Evolutionary conservation across 257 asterid genomes (phyloP).

Genomic region (Solanum piurae): DNA sequence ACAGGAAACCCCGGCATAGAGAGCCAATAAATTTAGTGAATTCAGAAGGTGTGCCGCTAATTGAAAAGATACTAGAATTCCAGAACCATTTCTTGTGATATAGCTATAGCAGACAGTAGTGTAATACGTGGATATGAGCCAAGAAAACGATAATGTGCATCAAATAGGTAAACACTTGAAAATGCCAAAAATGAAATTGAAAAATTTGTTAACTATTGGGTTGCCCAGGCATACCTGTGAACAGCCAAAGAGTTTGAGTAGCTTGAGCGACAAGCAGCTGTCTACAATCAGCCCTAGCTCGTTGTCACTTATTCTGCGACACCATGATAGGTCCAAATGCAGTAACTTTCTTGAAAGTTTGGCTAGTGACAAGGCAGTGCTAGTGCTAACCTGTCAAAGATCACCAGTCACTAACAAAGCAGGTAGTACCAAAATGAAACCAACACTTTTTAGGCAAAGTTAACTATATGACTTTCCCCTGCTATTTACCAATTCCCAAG

Average conservation of each 20-base stretch:
- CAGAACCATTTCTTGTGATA: not conserved
- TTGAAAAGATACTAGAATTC: not conserved
- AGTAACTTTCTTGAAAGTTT: constrained; percentile 41
- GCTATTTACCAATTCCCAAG: not conserved
- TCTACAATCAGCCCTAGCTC: constrained; percentile 74
- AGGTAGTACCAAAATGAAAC: not conserved
- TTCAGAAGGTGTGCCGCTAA: not conserved
- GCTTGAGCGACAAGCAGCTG: constrained; percentile 58
- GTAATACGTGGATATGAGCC: not conserved
- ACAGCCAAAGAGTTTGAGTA: constrained; percentile 71
- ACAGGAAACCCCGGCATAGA: not conserved
- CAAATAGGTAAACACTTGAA: not conserved
- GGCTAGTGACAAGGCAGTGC: constrained; percentile 56
- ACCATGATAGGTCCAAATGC: constrained; percentile 71
- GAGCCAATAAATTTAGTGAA: not conserved
- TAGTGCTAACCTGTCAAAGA: constrained; percentile 35
- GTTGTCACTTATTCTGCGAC: constrained; percentile 44
- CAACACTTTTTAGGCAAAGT: not conserved
- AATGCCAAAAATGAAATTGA: not conserved
- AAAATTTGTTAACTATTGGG: not conserved
- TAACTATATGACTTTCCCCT: not conserved
- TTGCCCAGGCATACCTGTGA: constrained; percentile 40
- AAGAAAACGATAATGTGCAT: not conserved
- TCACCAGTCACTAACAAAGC: not conserved
- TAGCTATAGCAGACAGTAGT: not conserved